Percentiles rank a stretch among this genome's conserved stretches.
Evolutionary conservation across 2,329 filamentous ascomycete species (phyloP).

Genomic region (Aspergillus udagawae): DNA sequence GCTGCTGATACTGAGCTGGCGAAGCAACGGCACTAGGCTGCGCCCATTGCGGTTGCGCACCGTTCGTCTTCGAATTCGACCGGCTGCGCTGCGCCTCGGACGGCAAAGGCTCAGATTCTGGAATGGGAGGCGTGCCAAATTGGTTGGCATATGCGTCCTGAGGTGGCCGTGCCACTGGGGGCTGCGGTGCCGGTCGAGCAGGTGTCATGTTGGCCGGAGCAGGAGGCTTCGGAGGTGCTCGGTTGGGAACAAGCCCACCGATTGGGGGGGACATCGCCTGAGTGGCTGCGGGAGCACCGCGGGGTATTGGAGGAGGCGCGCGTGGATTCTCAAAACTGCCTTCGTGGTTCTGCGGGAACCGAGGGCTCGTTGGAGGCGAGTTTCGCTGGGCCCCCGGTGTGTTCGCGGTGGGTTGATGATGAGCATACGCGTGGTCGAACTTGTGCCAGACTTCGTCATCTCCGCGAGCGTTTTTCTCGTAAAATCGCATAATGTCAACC

Average conservation of each 20-base stretch:
- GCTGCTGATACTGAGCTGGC: slow-evolving; percentile 53
- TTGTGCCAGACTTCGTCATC: slow-evolving; percentile 93
- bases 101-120: slow-evolving; percentile 56
- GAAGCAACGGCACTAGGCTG: slow-evolving; percentile 34
- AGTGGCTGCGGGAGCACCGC: slow-evolving; percentile 42
- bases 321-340: slow-evolving; percentile 97
- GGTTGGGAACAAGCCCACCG: slow-evolving; percentile 66
- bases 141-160: slow-evolving; percentile 50
- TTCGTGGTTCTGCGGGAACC: slow-evolving; percentile 84
- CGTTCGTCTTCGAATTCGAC: slow-evolving; percentile 63
- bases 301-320: slow-evolving; percentile 82
- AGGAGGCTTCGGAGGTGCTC: slow-evolving; percentile 86
- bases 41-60: slow-evolving; percentile 47
- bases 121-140: slow-evolving; percentile 48
- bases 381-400: slow-evolving; percentile 58
- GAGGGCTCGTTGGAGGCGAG: slow-evolving; percentile 77
- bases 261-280: slow-evolving; percentile 45
- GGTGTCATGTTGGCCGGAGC: slow-evolving; percentile 38
- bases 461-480: slow-evolving; percentile 85
- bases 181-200: slow-evolving; percentile 41
- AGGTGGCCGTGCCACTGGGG: slow-evolving; percentile 49
- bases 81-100: slow-evolving; percentile 65
- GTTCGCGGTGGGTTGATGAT: slow-evolving; percentile 38
- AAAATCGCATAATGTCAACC: slow-evolving; percentile 92
- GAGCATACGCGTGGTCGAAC: slow-evolving; percentile 78